phyloP scores from a whole-genome alignment of 78 protist species.

The Goniomonas avonlea region DNA sequence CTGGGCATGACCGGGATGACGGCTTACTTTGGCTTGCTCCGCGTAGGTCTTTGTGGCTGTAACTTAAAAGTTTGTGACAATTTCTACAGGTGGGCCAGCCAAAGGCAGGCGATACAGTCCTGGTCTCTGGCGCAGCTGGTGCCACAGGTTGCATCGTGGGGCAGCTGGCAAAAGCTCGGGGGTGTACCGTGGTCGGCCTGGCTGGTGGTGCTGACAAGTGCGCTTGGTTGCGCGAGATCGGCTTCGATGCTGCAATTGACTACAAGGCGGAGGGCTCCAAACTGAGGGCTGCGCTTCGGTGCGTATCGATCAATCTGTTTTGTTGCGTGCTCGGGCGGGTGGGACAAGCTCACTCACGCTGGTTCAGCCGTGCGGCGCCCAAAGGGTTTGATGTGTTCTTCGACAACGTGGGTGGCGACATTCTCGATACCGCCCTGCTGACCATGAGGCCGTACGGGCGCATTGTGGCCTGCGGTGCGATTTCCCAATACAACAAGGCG shows the following conservation, averaged over 20 bases:
- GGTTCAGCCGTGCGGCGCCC: not conserved
- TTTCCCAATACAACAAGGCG: not conserved
- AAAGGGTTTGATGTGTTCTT: not conserved
- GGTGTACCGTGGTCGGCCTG: not conserved
- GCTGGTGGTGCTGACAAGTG: not conserved
- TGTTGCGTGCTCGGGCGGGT: not conserved
- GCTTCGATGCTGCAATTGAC: not conserved
- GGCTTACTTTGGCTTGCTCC: not conserved
- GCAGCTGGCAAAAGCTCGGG: not conserved
- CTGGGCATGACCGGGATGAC: not conserved
- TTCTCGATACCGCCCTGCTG: not conserved
- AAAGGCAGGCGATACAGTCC: not conserved
- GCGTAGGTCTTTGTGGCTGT: no score
- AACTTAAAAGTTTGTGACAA: no score
- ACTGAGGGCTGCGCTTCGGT: not conserved
- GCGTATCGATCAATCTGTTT: no score
- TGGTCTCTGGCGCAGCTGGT: slow-evolving; percentile 20
- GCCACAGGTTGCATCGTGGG: slow-evolving; percentile 15
- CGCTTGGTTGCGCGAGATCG: not conserved
- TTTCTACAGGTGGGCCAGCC: not conserved
- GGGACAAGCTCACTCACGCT: not conserved
- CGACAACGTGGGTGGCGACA: slow-evolving; percentile 16
- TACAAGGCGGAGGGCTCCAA: not conserved
- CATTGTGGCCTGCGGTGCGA: slow-evolving; percentile 9
- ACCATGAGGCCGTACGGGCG: not conserved